Conservation (phyloP, 495 filamentous ascomycete genomes). For the Penicilliopsis zonata region DNA sequence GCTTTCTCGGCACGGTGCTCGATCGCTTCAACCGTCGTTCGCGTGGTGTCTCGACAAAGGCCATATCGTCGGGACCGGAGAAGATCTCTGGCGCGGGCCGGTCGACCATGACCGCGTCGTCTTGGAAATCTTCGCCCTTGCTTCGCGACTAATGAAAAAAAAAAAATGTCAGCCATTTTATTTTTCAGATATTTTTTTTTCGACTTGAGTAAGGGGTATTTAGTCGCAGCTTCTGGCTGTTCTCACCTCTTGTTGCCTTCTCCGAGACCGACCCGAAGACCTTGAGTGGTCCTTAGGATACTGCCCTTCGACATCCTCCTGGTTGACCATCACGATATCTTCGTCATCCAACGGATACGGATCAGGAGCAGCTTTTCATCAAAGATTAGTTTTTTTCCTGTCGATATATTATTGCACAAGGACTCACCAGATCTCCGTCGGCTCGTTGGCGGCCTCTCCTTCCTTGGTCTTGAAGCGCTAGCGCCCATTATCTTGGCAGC, state of each 20-base stretch:
- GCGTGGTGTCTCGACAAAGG: constrained; percentile 62
- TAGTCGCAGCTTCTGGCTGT: too few species aligned
- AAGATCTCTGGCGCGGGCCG: constrained; percentile 23
- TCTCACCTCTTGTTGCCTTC: constrained; percentile 25
- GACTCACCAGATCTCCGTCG: constrained; percentile 27
- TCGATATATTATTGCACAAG: background rate
- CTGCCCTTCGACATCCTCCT: constrained; percentile 29
- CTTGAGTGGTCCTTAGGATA: constrained; percentile 23
- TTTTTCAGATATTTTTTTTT: too few species aligned
- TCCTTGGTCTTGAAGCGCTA: constrained; percentile 18
- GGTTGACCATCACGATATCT: constrained; percentile 46
- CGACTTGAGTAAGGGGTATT: too few species aligned
- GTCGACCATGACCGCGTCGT: constrained; percentile 38
- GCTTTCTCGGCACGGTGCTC: constrained; percentile 31
- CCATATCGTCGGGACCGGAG: constrained; percentile 49
- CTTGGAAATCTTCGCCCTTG: constrained; percentile 17
- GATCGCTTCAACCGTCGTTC: constrained; percentile 41
- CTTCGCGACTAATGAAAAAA: too few species aligned
- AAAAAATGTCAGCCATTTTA: too few species aligned
- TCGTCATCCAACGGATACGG: constrained; percentile 48
- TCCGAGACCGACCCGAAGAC: constrained; percentile 22
- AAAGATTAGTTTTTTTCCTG: constrained; percentile 3
- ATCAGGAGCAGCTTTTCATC: constrained; percentile 33
- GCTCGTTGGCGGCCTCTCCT: constrained; percentile 23
- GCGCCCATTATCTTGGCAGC: constrained; percentile 50